These are phyloP conservation scores for Kuraishia piskuri DNA, from an alignment of 805 yeast genomes.

Conservation along the genomic window DNA sequence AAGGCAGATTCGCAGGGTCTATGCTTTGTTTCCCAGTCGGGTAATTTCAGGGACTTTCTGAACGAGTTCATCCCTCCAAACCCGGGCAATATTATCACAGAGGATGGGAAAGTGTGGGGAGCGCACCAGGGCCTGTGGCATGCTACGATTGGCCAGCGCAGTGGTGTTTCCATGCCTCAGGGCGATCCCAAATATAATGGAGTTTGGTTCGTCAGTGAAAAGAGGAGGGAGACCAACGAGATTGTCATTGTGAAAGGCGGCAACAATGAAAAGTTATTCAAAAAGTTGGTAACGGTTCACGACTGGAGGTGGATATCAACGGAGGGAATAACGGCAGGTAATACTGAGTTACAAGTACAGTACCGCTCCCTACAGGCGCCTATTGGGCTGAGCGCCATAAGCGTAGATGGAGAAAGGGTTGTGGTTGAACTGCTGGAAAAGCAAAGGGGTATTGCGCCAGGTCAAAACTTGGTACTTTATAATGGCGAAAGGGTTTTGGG, in stretches of 20 bases:
- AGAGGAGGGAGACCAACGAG: slow-evolving; percentile 55
- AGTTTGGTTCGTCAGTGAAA: slow-evolving; percentile 79
- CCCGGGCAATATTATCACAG: slow-evolving; percentile 77
- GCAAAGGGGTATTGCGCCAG: slow-evolving; percentile 79
- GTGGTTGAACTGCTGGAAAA: slow-evolving; percentile 31
- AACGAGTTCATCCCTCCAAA: slow-evolving; percentile 62
- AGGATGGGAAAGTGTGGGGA: slow-evolving; percentile 72
- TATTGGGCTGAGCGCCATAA: slow-evolving; percentile 20
- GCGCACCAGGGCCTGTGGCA: slow-evolving; percentile 84
- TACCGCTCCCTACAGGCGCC: slow-evolving; percentile 70
- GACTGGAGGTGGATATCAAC: slow-evolving; percentile 41
- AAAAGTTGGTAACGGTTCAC: slow-evolving; percentile 29
- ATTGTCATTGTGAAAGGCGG: slow-evolving; percentile 71
- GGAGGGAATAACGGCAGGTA: slow-evolving; percentile 1
- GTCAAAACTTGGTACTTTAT: slow-evolving; percentile 78
- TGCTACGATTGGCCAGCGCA: slow-evolving; percentile 88
- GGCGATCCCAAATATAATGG: slow-evolving; percentile 71
- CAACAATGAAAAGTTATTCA: slow-evolving; percentile 47
- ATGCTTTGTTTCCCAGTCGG: slow-evolving; percentile 69
- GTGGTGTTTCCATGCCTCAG: slow-evolving; percentile 81
- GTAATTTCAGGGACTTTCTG: slow-evolving; percentile 63
- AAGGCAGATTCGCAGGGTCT: slow-evolving; percentile 93
- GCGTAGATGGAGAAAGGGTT: slow-evolving; percentile 11
- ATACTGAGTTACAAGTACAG: slow-evolving; percentile 39
- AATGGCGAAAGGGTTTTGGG: slow-evolving; percentile 62